Base-by-base conservation (phyloP, 2,329 filamentous ascomycete species). In the Neofusicoccum laricinum region DNA sequence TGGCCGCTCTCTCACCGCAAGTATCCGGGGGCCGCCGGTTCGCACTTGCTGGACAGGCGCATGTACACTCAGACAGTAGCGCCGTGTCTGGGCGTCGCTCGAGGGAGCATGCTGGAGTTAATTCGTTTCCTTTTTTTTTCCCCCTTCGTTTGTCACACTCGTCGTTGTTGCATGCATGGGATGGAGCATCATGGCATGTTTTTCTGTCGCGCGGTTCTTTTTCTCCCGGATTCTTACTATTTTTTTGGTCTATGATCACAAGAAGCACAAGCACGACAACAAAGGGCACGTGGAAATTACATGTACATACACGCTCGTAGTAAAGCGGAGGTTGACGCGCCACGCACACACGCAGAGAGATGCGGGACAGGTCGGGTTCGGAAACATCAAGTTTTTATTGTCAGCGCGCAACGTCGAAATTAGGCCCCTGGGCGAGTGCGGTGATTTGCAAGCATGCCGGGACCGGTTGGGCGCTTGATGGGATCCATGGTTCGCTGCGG, bases 181-280 rank as follows among this genome's bases (percentile, higher is more conserved):
- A 64, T 50, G 62, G 62, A 64, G 62, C 62, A 64, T 64, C 50
- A 64, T 64, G 58, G 62, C 62, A 64, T 64, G 62, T 64, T 64
- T 64, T 64, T 50, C 51, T 53, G 48, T 64, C 62, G 62, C 50
- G 30, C 46, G 50, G 62, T 36, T 49, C 34, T 34, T 15, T 11
- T 6, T 12, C 36, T 38, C 10, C 36, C 10, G 36, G 36, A 15
- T 38, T 38, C 36, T 11, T 8, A 5, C 34, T 45, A 32, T 32
- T 40, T 50, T 25, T 49, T 59, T 57, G 50, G 50, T 55, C 50
- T 55, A 55, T 32, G 30, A 30, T 53, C 41, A 25, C 36, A 51
- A 30, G 21, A 50, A 36, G 49, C 34, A 61, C 25, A 46, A 45
- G 40, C 40, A 59, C 38, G 5, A 58, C 36, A 11, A 40, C 19